Base-by-base conservation (phyloP, 2,329 filamentous ascomycete species). In the Bipolaris bicolor region DNA sequence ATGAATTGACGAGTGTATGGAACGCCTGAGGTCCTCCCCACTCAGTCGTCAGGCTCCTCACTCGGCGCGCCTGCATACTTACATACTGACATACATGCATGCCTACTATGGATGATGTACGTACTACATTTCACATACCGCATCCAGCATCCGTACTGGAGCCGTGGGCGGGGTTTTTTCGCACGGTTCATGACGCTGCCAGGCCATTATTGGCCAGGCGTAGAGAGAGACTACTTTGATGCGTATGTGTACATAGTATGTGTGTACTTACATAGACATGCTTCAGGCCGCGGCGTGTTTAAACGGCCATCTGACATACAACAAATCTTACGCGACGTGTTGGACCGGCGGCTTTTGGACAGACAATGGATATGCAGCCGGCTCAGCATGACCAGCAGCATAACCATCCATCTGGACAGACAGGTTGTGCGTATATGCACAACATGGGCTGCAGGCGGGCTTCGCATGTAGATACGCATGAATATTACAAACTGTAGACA, bases 361-460 rank as follows among this genome's bases (percentile, higher is more conserved):
- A 20, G 20, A 45, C 45, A 39, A 46, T 24, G 39, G 24, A 31
- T 29, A 44, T 40, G 45, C 49, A 45, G 52, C 46, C 44, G 29
- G 43, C 44, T 51, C 54, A 49, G 51, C 36, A 49, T 52, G 34
- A 31, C 47, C 50, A 29, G 26, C 26, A 29, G 47, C 45, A 36
- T 49, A 49, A 29, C 26, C 26, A 29, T 29, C 55, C 56, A 46
- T 57, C 41, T 62, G 58, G 50, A 44, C 54, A 54, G 39, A 44
- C 54, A 54, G 39, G 54, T 39, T 57, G 55, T 33, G 26, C 44
- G 24, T n/a, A 60, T n/a, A 60, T 68, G 64, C 61, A 67, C 59
- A 61, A 59, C 60, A 64, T 60, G 49, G 48, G 46, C 52, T 63
- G 56, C 55, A 56, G 44, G 44, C 45, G 39, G 53, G 57, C 55